Base-by-base conservation (phyloP, 176 grass and related monocot species). In the Rhynchospora breviuscula region DNA sequence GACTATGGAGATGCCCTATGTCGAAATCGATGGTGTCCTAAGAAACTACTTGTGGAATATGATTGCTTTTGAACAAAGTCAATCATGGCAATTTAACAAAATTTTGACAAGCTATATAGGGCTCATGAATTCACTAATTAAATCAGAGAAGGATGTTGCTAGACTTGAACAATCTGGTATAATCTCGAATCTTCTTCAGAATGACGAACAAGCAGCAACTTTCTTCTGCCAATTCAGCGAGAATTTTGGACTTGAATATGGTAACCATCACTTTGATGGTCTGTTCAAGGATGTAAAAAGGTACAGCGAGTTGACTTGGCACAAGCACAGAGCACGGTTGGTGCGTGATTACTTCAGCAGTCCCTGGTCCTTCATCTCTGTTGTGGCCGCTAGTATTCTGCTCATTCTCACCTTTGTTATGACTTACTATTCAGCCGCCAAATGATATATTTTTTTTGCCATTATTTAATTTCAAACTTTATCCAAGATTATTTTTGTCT, bases 61-160 rank as follows among this genome's bases (percentile, higher is more conserved):
- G 0, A 52, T 91, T 45, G 86, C 89, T 0, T 85, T 91, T 56
- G 86, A 88, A 61, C 89, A 91, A 81, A 85, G 79, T 59, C 57
- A 72, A 56, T 59, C 59, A 0, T 0, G 0, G 23, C 35, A 40
- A 40, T 40, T 40, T 40, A 40, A 62, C 35, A 10, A 85, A 8
- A 10, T 70, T 29, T 77, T 87, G 9, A 74, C 91, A 7, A 46
- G 29, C 22, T 90, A 86, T 12, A 29, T 87, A 40, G 1, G 31
- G 2, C 74, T 91, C 71, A 84, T 91, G 84, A 79, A 91, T 33
- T 57, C 83, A 17, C 44, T 92, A 11, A 1, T 92, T 8, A 45
- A 26, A 1, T 12, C 88, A 22, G 0, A 64, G 0, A 79, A 52
- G 51, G 88, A 90, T 29, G 81, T 88, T 58, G 6, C 35, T 17